A percentile compares a stretch with the other conserved stretches of the same genome.
These are phyloP conservation scores for Blastocystis sp. DNA, from an alignment of 352 stramenopile species.

Conservation along the genomic window DNA sequence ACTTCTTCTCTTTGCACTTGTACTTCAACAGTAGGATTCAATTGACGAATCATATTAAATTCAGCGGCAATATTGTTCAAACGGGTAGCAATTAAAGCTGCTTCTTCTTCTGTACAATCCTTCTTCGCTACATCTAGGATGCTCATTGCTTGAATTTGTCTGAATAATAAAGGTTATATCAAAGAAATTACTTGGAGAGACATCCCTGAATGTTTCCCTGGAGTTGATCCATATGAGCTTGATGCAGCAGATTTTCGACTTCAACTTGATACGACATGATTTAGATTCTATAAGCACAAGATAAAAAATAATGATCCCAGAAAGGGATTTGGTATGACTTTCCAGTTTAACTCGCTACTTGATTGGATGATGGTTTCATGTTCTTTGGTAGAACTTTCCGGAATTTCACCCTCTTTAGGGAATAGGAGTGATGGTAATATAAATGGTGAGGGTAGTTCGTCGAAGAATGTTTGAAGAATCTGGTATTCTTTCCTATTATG, in stretches of 20 bases:
- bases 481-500: no score
- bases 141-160: background rate
- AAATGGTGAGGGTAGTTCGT: no score
- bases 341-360: background rate
- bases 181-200: background rate
- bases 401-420: no score
- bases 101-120: background rate
- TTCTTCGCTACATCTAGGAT: background rate
- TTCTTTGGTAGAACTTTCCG: no score
- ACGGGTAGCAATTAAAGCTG: background rate
- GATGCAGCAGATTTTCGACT: conserved; percentile 5
- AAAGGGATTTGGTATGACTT: background rate
- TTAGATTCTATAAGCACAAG: background rate
- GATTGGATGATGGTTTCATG: background rate
- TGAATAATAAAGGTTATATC: background rate
- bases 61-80: background rate
- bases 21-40: background rate
- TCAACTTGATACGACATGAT: background rate
- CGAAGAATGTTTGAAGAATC: no score
- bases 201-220: background rate
- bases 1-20: background rate
- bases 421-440: no score
- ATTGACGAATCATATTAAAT: background rate
- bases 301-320: background rate
- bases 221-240: background rate